Conservation (phyloP, 2,329 filamentous ascomycete genomes). For the Colletotrichum sp. region DNA sequence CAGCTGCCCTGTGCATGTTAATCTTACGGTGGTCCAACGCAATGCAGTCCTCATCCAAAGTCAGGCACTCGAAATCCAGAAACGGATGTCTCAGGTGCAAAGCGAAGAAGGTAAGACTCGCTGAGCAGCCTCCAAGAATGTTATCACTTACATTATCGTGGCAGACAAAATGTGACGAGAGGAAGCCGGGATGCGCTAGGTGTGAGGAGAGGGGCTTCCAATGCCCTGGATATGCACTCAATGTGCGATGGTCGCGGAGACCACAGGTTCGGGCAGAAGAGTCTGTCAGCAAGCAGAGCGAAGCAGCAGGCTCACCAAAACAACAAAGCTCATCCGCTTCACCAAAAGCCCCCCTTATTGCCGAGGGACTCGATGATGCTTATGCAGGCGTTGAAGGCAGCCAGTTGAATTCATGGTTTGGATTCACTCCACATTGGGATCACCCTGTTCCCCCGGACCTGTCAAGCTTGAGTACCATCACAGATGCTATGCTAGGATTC, state of each 20-base stretch:
- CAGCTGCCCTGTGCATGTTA: not conserved
- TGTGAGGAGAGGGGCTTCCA: constrained; percentile 24
- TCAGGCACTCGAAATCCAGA: not conserved
- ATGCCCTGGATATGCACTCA: constrained; percentile 27
- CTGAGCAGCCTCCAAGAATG: rapidly evolving
- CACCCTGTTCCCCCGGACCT: not conserved
- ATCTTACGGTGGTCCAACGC: rapidly evolving
- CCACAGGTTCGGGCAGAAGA: constrained; percentile 14
- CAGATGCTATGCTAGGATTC: not conserved
- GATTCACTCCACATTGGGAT: not conserved
- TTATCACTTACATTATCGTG: not conserved
- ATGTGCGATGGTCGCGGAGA: constrained; percentile 27
- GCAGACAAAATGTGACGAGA: constrained; percentile 27
- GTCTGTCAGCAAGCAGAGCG: rapidly evolving
- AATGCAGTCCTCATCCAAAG: not conserved
- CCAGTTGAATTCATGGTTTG: not conserved
- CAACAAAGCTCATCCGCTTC: rapidly evolving
- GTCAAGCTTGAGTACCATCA: not conserved
- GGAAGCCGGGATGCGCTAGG: constrained; percentile 21
- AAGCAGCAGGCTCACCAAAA: rapidly evolving
- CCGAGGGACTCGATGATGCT: rapidly evolving
- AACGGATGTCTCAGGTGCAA: not conserved
- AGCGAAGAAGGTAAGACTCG: not conserved
- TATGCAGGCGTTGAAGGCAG: rapidly evolving
- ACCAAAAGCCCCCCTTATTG: rapidly evolving